Base-by-base conservation (phyloP, 345 rosid species). In the Euphorbia peplus region DNA sequence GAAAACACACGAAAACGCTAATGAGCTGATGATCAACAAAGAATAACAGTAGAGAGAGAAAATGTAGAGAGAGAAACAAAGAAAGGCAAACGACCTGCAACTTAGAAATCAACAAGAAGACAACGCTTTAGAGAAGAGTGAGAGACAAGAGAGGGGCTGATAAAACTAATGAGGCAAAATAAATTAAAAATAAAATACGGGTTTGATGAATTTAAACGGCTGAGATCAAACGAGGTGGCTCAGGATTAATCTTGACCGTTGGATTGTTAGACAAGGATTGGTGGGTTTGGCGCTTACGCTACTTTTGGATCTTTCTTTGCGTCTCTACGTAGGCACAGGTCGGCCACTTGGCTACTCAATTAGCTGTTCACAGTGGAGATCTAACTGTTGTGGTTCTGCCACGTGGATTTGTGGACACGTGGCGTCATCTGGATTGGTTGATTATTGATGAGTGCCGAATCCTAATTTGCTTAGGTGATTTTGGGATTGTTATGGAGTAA, bases 231-330 rank as follows among this genome's bases (percentile, higher is more conserved):
- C 0, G 73, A 59, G 82, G 83, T 76, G 88, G 84, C 82, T 79
- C 73, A 74, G 42, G 63, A 44, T 44, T 15, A 2, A 44, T 3
- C 0, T 0, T 25, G 41, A 47, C 80, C 85, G 78, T 81, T 21
- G 58, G 84, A 81, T 81, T 46, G 10, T 28, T 16, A 24, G 79
- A 76, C 39, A 71, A 9, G 74, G 80, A 78, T 70, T 37, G 72
- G 75, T 70, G 84, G 72, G 70, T 57, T 79, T 74, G 85, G 83
- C 82, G 74, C 84, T 76, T 68, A 73, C 87, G 87, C 85, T 72
- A 70, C 77, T 76, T 39, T 68, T 71, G 74, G 76, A 68, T 63
- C 71, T 63, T 35, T 63, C 69, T 68, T 75, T 59, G 73, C 72
- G 77, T 70, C 82, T 53, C 60, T 71, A 70, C 81, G 75, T 70